phyloP scores from a whole-genome alignment of 495 filamentous ascomycete species.

The Parathielavia appendiculata region DNA sequence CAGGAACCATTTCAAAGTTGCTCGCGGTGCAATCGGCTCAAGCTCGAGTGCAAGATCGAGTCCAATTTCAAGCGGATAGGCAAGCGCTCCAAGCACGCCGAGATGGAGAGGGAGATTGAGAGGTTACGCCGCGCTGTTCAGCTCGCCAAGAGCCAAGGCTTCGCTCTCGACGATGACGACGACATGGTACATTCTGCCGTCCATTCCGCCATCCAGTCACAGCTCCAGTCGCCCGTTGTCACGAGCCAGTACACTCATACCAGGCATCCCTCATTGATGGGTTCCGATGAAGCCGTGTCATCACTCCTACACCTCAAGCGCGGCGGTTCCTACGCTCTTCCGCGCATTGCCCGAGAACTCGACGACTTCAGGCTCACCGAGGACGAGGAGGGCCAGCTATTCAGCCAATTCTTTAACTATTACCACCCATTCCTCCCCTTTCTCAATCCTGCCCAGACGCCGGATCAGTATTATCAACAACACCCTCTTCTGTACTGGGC shows the following conservation, averaged over 20 bases:
- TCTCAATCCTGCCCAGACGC: constrained; percentile 61
- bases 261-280: constrained; percentile 59
- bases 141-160: constrained; percentile 47
- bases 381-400: constrained; percentile 68
- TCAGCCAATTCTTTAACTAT: constrained; percentile 71
- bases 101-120: constrained; percentile 86
- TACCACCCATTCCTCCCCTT: constrained; percentile 87
- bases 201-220: constrained; percentile 38
- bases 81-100: constrained; percentile 84
- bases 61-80: constrained; percentile 90
- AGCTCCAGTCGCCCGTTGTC: constrained; percentile 52
- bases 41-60: constrained; percentile 86
- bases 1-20: constrained; percentile 80
- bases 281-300: constrained; percentile 77
- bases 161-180: constrained; percentile 47
- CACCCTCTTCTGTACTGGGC: constrained; percentile 81
- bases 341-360: constrained; percentile 52
- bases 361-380: constrained; percentile 70
- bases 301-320: constrained; percentile 71
- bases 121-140: constrained; percentile 45
- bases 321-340: constrained; percentile 49
- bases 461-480: constrained; percentile 69
- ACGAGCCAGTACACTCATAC: constrained; percentile 53
- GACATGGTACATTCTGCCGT: constrained; percentile 18
- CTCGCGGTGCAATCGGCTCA: constrained; percentile 76